Base-by-base conservation (phyloP, 2,329 filamentous ascomycete genomes). In the Neopestalotiopsis sp. region DNA sequence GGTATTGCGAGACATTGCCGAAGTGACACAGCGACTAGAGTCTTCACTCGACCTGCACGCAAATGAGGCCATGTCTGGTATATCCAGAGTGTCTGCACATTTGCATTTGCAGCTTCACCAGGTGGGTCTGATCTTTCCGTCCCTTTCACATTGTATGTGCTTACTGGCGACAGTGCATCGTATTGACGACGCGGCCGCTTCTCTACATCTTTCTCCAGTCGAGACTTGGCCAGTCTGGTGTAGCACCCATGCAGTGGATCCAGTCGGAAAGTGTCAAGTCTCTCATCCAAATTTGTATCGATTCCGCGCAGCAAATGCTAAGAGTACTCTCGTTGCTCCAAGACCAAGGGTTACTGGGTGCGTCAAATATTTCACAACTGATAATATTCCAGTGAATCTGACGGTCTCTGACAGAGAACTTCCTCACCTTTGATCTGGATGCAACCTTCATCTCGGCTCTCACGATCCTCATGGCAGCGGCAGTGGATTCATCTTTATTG, bases 51-150 rank as follows among this genome's bases (percentile, higher is more conserved):
- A 53, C 14, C 6, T 53, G 45, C 45, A 53, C n/a, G 45, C 45
- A 53, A 53, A 53, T 10, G 45, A 53, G n/a, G 45, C 45, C 45
- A 53, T 53, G 45, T 53, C 45, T 53, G 45, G 45, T 53, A 53
- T 53, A 20, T 53, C 45, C 5, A 20, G 45, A 53, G 45, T 53
- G 2, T 53, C 45, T 53, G 45, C 45, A 53, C 45, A 53, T 17
- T 53, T 53, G 45, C 45, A 53, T 9, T 20, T 53, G n/a, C 45
- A 53, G n/a, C 45, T 53, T 4, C 45, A 53, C 9, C 45, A 53
- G 45, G 45, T 53, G 4, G 9, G 45, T 20, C 14, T 53, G n/a
- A 17, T n/a, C 17, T 53, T 6, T 53, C 14, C 14, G 7, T 17
- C 14, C 5, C 45, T 53, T 7, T 38, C 6, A 10, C 10, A 4